A percentile compares a stretch with the other conserved stretches of the same genome.
Conservation (phyloP, 176 grass and related monocot genomes). For the Chloris gayana region DNA sequence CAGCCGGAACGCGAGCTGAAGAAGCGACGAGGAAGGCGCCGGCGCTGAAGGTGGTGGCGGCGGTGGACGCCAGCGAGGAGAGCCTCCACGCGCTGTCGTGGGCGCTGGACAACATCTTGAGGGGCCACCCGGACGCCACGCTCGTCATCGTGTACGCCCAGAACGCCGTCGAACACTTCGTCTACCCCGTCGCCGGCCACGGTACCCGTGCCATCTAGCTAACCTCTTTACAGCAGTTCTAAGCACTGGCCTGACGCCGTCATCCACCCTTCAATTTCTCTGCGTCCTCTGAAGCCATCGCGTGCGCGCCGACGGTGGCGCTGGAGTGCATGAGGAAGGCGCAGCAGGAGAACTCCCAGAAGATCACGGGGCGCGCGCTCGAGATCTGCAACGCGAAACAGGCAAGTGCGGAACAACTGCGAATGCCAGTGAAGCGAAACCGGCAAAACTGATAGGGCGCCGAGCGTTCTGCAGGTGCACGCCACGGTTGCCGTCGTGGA, state of each 20-base stretch:
- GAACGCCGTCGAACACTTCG: conserved; percentile 52
- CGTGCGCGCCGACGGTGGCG: conserved; percentile 47
- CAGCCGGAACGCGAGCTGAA: background rate
- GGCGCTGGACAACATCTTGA: conserved; percentile 68
- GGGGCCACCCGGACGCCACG: conserved; percentile 7
- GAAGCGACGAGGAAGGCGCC: background rate
- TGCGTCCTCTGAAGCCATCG: background rate
- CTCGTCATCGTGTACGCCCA: conserved; percentile 76
- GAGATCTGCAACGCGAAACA: conserved; percentile 51
- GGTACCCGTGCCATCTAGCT: conserved; percentile 17
- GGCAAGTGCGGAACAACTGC: background rate
- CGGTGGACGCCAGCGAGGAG: conserved; percentile 81
- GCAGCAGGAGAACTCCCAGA: conserved; percentile 57
- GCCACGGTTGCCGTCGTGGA: conserved; percentile 57
- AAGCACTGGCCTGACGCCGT: background rate
- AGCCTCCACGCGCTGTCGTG: conserved; percentile 76
- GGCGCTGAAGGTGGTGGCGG: conserved; percentile 66
- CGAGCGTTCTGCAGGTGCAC: conserved; percentile 15
- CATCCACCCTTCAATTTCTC: background rate
- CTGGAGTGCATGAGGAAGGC: conserved; percentile 57
- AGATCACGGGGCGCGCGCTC: conserved; percentile 47
- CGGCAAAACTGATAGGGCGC: background rate
- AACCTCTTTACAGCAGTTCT: background rate
- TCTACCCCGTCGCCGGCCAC: conserved; percentile 66
- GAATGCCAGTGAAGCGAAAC: background rate